Evolutionary conservation across 306 rosid genomes (phyloP).

Genomic region (Quillaja saponaria): DNA sequence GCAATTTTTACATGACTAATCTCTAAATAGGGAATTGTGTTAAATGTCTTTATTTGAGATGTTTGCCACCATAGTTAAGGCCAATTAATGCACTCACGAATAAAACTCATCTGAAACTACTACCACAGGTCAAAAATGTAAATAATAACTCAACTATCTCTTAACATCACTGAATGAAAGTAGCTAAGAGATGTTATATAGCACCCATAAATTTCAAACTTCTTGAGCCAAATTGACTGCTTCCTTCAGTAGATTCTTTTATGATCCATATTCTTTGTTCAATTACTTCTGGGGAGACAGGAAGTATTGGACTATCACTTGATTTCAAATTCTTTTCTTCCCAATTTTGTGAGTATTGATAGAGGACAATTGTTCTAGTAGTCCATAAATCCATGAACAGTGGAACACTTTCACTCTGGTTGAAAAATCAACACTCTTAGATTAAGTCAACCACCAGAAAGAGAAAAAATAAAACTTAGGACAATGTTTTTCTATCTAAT

Average conservation of each 20-base stretch:
- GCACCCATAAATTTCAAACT: not conserved
- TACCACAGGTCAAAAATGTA: not conserved
- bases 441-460: constrained; percentile 10
- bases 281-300: not conserved
- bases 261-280: constrained; percentile 1
- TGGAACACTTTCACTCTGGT: too few relatives aligned
- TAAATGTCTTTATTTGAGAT: not conserved
- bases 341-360: not conserved
- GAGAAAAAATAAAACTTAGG: not conserved
- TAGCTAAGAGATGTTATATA: not conserved
- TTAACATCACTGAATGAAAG: not conserved
- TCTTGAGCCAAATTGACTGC: not conserved
- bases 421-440: constrained; percentile 13
- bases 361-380: not conserved
- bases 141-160: not conserved
- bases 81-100: not conserved
- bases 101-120: not conserved
- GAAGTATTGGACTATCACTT: constrained; percentile 6
- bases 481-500: constrained; percentile 12
- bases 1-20: not conserved
- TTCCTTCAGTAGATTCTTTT: not conserved
- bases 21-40: not conserved
- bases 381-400: not conserved
- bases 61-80: not conserved
- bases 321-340: constrained; percentile 19